Percentiles rank a stretch among this genome's conserved stretches.
These are phyloP conservation scores for Oryza australiensis DNA, from an alignment of 176 grass and related monocot species.

Conservation along the genomic window DNA sequence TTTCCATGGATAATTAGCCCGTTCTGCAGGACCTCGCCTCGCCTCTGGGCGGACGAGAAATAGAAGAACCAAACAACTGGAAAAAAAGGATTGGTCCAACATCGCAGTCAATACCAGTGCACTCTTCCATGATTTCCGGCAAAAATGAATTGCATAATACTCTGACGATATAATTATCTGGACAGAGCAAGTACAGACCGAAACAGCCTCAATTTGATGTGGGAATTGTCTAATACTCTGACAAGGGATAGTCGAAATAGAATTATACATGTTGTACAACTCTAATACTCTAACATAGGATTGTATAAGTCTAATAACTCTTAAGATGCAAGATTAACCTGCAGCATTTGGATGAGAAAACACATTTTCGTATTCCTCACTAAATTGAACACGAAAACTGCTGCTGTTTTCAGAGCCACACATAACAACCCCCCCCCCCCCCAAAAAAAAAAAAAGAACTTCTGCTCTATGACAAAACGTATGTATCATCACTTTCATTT, in stretches of 20 bases:
- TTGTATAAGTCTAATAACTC: neutral
- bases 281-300: neutral
- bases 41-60: neutral
- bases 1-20: neutral
- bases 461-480: neutral
- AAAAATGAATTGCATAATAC: neutral
- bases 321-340: neutral
- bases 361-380: neutral
- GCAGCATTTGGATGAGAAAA: neutral
- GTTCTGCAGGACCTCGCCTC: neutral
- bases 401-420: neutral
- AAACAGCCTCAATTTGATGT: neutral
- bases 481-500: neutral
- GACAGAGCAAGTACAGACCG: neutral
- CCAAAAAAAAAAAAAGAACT: neutral
- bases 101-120: neutral
- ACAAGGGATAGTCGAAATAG: neutral
- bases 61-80: neutral
- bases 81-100: neutral
- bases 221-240: neutral
- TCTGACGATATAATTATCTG: too few relatives aligned
- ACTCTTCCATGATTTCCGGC: neutral
- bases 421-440: too few relatives aligned
- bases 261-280: neutral
- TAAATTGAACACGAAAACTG: neutral